A percentile compares a stretch with the other conserved stretches of the same genome.
Evolutionary conservation across 2,329 filamentous ascomycete species (phyloP).

Genomic region (Pseudopithomyces maydicus): DNA sequence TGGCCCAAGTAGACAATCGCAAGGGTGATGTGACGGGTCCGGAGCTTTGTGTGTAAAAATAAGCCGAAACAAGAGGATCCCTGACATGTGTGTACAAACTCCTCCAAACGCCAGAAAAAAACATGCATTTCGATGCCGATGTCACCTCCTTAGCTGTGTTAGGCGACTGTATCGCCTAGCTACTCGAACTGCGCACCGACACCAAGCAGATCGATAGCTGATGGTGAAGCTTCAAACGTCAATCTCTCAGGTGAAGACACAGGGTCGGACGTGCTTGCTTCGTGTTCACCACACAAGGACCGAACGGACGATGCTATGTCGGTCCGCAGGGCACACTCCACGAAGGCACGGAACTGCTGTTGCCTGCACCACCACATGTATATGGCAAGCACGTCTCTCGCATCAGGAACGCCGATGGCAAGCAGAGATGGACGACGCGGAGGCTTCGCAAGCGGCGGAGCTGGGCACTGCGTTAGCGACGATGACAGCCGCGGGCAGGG

Average conservation of each 20-base stretch:
- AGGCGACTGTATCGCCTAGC: not conserved
- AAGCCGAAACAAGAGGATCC: not conserved
- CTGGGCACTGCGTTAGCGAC: conserved; percentile 7
- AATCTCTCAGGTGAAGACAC: not conserved
- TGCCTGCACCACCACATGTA: conserved; percentile 28
- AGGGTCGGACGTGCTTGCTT: not conserved
- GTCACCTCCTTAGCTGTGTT: not conserved
- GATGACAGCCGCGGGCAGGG: not conserved
- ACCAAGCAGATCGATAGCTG: conserved; percentile 10
- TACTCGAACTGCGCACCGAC: conserved; percentile 19
- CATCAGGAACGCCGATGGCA: conserved; percentile 25
- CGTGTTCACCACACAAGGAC: conserved; percentile 7
- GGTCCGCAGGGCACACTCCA: not conserved
- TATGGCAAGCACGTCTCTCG: conserved; percentile 26
- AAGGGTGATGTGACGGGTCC: no score
- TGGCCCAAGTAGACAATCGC: no score
- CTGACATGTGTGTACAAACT: no score
- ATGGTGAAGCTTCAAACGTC: not conserved
- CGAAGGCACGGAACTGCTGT: conserved; percentile 12
- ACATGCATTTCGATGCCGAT: not conserved
- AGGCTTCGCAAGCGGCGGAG: conserved; percentile 9
- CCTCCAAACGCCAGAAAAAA: not conserved
- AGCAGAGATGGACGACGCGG: conserved; percentile 21
- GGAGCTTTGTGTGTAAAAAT: no score
- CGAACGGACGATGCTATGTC: conserved; percentile 6